Percentiles rank a stretch among this genome's conserved stretches.
phyloP scores from a whole-genome alignment of 1,284 basidiomycete genomes.

The Salmacisia buchloeana region DNA sequence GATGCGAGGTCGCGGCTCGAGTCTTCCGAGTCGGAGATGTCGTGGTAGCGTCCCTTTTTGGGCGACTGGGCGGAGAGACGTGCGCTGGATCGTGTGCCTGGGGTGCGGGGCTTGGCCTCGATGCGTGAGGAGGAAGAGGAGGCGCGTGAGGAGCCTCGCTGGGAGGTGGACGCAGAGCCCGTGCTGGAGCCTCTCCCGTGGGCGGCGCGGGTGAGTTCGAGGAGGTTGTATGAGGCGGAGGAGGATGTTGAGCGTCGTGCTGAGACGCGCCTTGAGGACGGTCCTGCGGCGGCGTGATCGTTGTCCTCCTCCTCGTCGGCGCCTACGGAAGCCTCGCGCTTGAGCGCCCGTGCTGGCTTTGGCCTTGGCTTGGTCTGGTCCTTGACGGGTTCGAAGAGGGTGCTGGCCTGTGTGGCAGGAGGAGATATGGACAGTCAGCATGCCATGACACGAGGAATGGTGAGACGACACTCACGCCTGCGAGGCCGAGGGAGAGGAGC shows the following conservation, averaged over 20 bases:
- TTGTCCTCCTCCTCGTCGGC: neutral
- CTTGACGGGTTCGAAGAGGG: neutral
- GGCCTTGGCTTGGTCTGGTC: constrained; percentile 2
- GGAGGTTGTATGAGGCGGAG: neutral
- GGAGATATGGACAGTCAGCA: neutral
- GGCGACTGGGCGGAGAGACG: neutral
- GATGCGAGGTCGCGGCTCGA: neutral
- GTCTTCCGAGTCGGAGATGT: neutral
- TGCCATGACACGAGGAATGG: neutral
- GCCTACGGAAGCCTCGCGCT: neutral
- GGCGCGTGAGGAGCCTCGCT: neutral
- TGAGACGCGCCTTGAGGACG: neutral
- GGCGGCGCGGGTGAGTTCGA: neutral
- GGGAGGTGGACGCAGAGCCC: neutral
- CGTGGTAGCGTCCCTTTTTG: neutral
- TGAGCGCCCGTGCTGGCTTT: neutral
- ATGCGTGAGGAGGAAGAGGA: too few relatives aligned
- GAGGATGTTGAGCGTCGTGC: neutral
- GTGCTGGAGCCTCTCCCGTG: neutral
- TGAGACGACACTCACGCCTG: neutral
- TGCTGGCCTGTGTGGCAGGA: neutral
- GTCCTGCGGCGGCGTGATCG: neutral
- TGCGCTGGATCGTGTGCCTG: neutral
- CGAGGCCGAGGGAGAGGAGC: constrained; percentile 14
- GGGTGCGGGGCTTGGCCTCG: neutral